Conservation (phyloP, 306 rosid species). For the Spatholobus suberectus region DNA sequence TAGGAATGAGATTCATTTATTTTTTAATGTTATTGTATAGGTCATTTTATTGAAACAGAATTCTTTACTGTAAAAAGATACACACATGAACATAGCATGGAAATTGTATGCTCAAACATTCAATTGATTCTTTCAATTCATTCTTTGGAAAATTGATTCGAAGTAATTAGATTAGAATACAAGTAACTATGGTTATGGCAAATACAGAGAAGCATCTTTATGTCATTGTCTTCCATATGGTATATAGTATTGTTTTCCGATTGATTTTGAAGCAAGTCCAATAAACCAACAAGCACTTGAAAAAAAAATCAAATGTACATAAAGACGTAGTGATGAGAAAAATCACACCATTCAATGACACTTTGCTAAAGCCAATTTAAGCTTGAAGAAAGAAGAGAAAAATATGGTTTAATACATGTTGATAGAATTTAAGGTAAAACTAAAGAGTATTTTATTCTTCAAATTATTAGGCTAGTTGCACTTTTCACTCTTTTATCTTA, state of each 20-base stretch:
- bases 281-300: neutral
- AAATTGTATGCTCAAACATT: constrained; percentile 23
- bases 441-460: neutral
- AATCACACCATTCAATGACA: neutral
- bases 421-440: neutral
- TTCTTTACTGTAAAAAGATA: constrained; percentile 48
- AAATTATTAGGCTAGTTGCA: neutral
- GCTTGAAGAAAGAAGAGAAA: neutral
- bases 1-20: neutral
- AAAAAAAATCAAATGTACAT: neutral
- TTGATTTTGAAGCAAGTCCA: neutral
- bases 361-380: neutral
- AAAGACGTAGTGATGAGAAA: neutral
- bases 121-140: constrained; percentile 32
- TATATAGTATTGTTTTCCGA: neutral
- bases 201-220: neutral
- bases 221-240: neutral
- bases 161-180: neutral
- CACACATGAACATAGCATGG: constrained; percentile 10
- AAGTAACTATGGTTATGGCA: neutral
- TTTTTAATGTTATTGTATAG: neutral
- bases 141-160: constrained; percentile 3
- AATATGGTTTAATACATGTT: neutral
- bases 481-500: neutral
- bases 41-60: constrained; percentile 18